phyloP scores from a whole-genome alignment of 2,329 filamentous ascomycete genomes.

The Aspergillus intermedius region DNA sequence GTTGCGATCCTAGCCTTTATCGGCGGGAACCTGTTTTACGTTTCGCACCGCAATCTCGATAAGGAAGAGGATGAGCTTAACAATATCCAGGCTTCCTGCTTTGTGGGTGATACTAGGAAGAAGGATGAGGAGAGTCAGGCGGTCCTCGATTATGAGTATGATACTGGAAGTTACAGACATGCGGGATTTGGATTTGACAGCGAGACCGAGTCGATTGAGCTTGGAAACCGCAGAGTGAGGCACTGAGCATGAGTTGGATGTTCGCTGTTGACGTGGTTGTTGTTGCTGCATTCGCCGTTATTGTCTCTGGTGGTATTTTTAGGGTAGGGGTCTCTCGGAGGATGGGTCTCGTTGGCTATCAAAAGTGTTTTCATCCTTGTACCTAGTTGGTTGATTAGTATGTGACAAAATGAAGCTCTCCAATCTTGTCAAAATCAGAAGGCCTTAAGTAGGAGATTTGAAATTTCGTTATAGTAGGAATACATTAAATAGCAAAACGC shows the following conservation, averaged over 20 bases:
- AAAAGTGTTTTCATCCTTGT: neutral
- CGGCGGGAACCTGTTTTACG: constrained; percentile 61
- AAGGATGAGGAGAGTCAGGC: neutral
- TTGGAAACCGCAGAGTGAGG: no score
- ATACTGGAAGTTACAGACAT: neutral
- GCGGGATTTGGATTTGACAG: no score
- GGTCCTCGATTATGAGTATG: neutral
- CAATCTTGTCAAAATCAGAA: neutral
- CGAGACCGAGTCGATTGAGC: no score
- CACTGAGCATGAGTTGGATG: no score
- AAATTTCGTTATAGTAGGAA: neutral
- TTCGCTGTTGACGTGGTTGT: no score
- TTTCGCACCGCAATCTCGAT: constrained; percentile 59
- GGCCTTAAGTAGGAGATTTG: neutral
- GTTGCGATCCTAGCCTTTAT: constrained; percentile 57
- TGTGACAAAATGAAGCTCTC: no score
- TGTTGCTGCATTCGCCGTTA: no score
- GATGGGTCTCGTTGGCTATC: no score
- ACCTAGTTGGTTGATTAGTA: neutral
- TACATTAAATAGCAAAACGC: constrained; percentile 1
- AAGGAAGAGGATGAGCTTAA: constrained; percentile 64
- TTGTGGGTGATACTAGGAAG: neutral
- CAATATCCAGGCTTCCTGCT: constrained; percentile 16
- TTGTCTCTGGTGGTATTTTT: no score
- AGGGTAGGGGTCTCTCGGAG: no score